phyloP scores from a whole-genome alignment of 495 filamentous ascomycete genomes.

The Hypoxylon intermedium region DNA sequence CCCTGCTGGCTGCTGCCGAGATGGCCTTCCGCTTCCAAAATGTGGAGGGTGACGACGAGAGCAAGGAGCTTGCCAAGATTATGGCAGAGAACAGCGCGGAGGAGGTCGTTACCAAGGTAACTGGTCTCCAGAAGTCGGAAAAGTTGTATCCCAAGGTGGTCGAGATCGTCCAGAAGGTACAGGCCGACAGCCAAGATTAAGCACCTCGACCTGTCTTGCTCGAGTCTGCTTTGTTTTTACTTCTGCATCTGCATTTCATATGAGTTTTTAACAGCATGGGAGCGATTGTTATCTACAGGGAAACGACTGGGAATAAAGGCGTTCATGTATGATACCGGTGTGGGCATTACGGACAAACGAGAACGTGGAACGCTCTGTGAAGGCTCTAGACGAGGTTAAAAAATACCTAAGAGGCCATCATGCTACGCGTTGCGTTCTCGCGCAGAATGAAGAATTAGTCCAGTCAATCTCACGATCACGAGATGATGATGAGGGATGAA shows the following conservation, averaged over 20 bases:
- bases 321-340: conserved; percentile 33
- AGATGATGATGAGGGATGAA: not conserved
- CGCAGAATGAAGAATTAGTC: not conserved
- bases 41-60: conserved; percentile 87
- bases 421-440: conserved; percentile 25
- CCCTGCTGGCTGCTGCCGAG: conserved; percentile 77
- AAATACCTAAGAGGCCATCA: conserved; percentile 6
- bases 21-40: conserved; percentile 93
- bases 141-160: conserved; percentile 75
- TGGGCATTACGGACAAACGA: conserved; percentile 6
- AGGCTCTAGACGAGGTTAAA: conserved; percentile 12
- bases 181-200: conserved; percentile 60
- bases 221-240: not conserved
- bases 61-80: conserved; percentile 78
- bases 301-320: conserved; percentile 30
- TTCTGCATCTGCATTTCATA: conserved; percentile 35
- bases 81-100: conserved; percentile 72
- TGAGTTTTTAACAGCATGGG: conserved; percentile 36
- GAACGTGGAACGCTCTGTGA: conserved; percentile 26
- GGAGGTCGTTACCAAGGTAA: conserved; percentile 73
- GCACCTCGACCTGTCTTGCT: not conserved
- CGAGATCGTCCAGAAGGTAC: conserved; percentile 78
- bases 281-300: conserved; percentile 31
- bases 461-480: conserved; percentile 1
- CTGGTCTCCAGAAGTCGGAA: conserved; percentile 73